Conservation (phyloP, 371 early-diverging fungal species). For the Lichtheimia ramosa region DNA sequence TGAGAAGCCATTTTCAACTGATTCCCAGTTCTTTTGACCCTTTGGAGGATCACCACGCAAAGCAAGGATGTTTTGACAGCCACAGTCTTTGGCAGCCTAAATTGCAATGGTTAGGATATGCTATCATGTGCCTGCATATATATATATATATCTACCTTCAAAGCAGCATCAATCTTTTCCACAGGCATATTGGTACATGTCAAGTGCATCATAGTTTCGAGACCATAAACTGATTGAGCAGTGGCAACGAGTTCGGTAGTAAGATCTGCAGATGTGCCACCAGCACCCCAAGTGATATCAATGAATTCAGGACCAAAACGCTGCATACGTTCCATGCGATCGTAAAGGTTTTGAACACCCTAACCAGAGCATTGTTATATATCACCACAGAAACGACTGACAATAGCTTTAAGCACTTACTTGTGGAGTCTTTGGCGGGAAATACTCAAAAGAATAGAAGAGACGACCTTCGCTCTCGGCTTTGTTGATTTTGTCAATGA, state of each 20-base stretch:
- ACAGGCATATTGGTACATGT: conserved; percentile 96
- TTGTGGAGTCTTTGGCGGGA: conserved; percentile 94
- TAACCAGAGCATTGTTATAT: conserved; percentile 9
- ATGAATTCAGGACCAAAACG: conserved; percentile 91
- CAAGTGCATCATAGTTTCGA: conserved; percentile 96
- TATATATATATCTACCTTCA: conserved; percentile 47
- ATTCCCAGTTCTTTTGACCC: conserved; percentile 77
- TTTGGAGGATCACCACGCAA: conserved; percentile 94
- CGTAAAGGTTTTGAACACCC: conserved; percentile 78
- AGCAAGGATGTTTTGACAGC: conserved; percentile 95
- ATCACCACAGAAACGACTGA: neutral
- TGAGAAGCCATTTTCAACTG: conserved; percentile 80
- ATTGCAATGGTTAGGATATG: neutral
- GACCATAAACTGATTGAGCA: conserved; percentile 89
- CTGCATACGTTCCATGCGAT: conserved; percentile 89
- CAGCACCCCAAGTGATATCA: conserved; percentile 97
- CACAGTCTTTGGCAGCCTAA: conserved; percentile 85
- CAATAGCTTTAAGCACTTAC: conserved; percentile 19
- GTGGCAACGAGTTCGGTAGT: conserved; percentile 85
- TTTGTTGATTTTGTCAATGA: conserved; percentile 73
- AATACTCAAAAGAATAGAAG: conserved; percentile 94
- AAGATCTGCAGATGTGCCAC: conserved; percentile 88
- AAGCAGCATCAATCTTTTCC: conserved; percentile 82
- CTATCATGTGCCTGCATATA: too few species aligned
- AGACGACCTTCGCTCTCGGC: conserved; percentile 69